Evolutionary conservation across 257 asterid species (phyloP).

Genomic region (Solanum lycopersicoides): DNA sequence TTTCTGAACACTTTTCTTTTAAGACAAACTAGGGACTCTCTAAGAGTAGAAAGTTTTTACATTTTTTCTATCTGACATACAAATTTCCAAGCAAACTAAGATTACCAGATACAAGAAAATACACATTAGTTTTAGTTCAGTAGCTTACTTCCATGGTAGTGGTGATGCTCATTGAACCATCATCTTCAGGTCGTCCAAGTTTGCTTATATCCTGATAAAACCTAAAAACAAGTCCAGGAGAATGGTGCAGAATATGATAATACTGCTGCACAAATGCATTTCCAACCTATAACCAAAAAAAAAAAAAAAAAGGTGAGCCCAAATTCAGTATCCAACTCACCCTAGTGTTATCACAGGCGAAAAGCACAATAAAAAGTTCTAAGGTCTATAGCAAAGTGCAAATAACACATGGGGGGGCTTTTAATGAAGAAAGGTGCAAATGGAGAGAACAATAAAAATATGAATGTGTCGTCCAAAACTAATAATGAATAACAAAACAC

Average conservation of each 20-base stretch:
- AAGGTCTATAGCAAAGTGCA: neutral
- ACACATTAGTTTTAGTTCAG: neutral
- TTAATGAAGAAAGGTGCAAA: neutral
- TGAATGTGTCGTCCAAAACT: neutral
- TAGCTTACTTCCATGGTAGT: slow-evolving; percentile 71
- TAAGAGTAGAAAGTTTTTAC: neutral
- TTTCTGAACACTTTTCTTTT: neutral
- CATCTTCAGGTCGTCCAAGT: slow-evolving; percentile 82
- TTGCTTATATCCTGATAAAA: slow-evolving; percentile 79
- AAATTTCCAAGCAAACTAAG: neutral
- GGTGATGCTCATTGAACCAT: slow-evolving; percentile 68
- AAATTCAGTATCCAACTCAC: neutral
- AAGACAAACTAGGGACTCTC: neutral
- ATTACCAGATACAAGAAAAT: neutral
- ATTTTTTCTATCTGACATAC: neutral
- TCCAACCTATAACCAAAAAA: slow-evolving; percentile 46
- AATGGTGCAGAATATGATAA: slow-evolving; percentile 68
- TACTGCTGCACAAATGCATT: slow-evolving; percentile 88
- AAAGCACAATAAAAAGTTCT: neutral
- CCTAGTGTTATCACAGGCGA: neutral
- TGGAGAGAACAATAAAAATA: neutral
- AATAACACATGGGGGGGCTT: neutral
- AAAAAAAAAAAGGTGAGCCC: neutral
- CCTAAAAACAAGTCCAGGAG: slow-evolving; percentile 62
- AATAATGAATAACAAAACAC: neutral